Evolutionary conservation across 805 yeast genomes (phyloP).

Genomic region (Yamadazyma laniorum): DNA sequence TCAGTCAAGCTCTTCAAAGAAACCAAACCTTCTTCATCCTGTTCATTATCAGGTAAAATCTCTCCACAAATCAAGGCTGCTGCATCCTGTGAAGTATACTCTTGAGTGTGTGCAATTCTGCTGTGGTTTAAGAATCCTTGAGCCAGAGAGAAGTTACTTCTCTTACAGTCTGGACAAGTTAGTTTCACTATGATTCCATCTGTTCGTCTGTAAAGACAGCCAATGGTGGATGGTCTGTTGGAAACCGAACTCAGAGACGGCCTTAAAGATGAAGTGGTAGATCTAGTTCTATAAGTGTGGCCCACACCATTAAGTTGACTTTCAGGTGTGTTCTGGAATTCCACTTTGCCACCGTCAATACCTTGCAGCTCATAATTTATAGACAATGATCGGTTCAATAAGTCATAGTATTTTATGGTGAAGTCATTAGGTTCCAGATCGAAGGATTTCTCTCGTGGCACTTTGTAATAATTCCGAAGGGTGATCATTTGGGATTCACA

Average conservation of each 20-base stretch:
- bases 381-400: constrained; percentile 33
- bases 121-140: constrained; percentile 81
- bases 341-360: background rate
- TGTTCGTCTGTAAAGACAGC: constrained; percentile 61
- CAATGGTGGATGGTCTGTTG: constrained; percentile 17
- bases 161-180: constrained; percentile 63
- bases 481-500: constrained; percentile 58
- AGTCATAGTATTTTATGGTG: constrained; percentile 40
- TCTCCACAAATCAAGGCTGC: constrained; percentile 71
- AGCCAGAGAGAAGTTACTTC: constrained; percentile 72
- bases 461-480: constrained; percentile 44
- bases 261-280: constrained; percentile 52
- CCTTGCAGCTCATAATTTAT: constrained; percentile 22
- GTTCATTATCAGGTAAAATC: constrained; percentile 52
- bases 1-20: constrained; percentile 34
- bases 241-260: constrained; percentile 37
- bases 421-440: constrained; percentile 46
- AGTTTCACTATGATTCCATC: constrained; percentile 71
- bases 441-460: constrained; percentile 38
- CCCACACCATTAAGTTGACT: background rate
- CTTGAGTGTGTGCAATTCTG: constrained; percentile 69
- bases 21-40: constrained; percentile 50
- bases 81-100: constrained; percentile 67
- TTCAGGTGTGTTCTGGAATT: background rate
- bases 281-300: constrained; percentile 46